Base-by-base conservation (phyloP, 768 basidiomycete species). In the Lanmaoa rubissima region DNA sequence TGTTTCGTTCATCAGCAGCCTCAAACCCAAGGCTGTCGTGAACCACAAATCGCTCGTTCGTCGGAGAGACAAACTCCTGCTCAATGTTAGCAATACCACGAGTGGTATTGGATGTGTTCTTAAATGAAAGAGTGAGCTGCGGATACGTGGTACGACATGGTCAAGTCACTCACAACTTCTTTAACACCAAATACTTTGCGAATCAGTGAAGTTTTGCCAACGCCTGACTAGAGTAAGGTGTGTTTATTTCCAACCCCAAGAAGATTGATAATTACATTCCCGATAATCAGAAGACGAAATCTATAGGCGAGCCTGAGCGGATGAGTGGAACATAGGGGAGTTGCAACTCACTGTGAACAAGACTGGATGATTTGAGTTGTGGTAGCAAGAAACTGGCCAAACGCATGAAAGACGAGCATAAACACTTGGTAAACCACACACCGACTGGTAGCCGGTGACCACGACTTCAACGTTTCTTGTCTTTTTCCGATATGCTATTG, bases 21-120 rank as follows among this genome's bases (percentile, higher is more conserved):
- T 64, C 61, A 16, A 62, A 62, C 1, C 61, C 61, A 5, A 64
- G 57, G 42, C 61, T 62, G 8, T 62, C 62, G 12, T 64, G 62
- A 21, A 64, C 48, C 16, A 63, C 62, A 14, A 63, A 52, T 48
- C 58, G 54, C 6, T 51, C 28, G 38, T 63, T 63, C 26, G n/a
- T 44, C 11, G 51, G 28, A n/a, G 62, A 64, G 16, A 34, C 5
- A 40, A 64, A 63, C 41, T 64, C 62, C 6, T 4, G 39, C 9
- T 61, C 38, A n/a, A 63, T 65, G 12, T 65, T 5, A 19, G 59
- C 52, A 16, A 0, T 8, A 14, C 63, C 59, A 21, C 62, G 63
- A 19, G 0, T 3, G 16, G 0, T 46, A 5, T 40, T 17, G 2
- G 63, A 64, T n/a, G 36, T 8, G 14, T 48, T 36, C 51, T 61